Conservation (phyloP, 352 stramenopile genomes). For the Phytopythium delawarense region DNA sequence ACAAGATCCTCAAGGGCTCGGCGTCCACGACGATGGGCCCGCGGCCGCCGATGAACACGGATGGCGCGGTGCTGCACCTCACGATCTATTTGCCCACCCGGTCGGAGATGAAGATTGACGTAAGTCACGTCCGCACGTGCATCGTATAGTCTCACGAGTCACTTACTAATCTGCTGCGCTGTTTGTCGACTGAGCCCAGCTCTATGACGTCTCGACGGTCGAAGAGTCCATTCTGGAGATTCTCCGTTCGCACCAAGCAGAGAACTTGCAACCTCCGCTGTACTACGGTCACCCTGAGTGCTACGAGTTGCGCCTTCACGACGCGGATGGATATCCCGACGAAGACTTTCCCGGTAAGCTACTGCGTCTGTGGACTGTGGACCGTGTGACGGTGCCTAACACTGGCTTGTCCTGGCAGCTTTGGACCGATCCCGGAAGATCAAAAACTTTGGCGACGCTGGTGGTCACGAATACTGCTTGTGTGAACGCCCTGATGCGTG, state of each 20-base stretch:
- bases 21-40: constrained; percentile 36
- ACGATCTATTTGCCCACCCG: constrained; percentile 84
- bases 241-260: constrained; percentile 62
- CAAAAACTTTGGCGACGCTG: constrained; percentile 89
- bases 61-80: constrained; percentile 69
- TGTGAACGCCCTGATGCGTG: constrained; percentile 84
- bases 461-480: constrained; percentile 83
- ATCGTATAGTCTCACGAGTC: neutral
- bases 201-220: constrained; percentile 85
- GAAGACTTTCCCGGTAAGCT: constrained; percentile 79
- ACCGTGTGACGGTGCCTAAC: constrained; percentile 1
- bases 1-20: constrained; percentile 70
- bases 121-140: constrained; percentile 17
- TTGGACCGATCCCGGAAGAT: constrained; percentile 84
- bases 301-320: constrained; percentile 83
- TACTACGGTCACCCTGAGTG: constrained; percentile 87
- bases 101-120: constrained; percentile 86
- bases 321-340: constrained; percentile 79
- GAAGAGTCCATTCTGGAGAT: constrained; percentile 87
- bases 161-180: neutral
- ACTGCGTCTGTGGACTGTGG: neutral
- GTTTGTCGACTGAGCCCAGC: constrained; percentile 24
- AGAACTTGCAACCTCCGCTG: constrained; percentile 52
- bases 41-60: constrained; percentile 54
- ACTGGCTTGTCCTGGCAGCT: constrained; percentile 24